phyloP scores from a whole-genome alignment of 257 asterid species.

The Fraxinus quadrangulata region DNA sequence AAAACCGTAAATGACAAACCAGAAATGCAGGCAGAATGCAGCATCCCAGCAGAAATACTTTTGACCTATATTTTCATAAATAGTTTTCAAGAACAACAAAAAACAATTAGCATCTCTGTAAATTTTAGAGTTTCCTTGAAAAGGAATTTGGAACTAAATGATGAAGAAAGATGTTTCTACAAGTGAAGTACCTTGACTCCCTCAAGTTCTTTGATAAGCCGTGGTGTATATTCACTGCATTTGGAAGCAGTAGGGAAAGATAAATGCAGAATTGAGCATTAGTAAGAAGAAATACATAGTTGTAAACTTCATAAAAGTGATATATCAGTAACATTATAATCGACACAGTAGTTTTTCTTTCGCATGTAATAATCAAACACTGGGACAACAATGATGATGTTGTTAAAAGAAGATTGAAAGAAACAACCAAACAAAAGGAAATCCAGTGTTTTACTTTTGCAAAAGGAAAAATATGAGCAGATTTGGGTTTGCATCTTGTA shows the following conservation, averaged over 20 bases:
- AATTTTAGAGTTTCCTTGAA: conserved; percentile 18
- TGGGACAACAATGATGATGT: not conserved
- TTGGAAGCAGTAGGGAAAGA: conserved; percentile 21
- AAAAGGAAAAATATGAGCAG: not conserved
- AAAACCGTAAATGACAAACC: conserved; percentile 48
- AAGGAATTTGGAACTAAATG: conserved; percentile 7
- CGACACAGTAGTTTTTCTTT: not conserved
- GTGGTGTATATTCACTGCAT: conserved; percentile 87
- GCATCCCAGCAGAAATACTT: conserved; percentile 89
- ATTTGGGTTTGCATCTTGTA: not conserved
- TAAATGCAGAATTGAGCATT: conserved; percentile 14
- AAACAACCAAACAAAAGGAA: not conserved
- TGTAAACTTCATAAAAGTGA: not conserved
- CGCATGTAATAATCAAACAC: not conserved
- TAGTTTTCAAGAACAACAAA: conserved; percentile 21
- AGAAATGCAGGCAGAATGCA: conserved; percentile 84
- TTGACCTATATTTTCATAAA: conserved; percentile 57
- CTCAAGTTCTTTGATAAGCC: conserved; percentile 83
- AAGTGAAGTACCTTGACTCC: conserved; percentile 68
- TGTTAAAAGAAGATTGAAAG: not conserved
- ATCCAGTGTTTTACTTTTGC: not conserved
- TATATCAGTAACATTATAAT: not conserved
- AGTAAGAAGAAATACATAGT: not conserved
- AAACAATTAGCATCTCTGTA: conserved; percentile 22
- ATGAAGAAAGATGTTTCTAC: not conserved